A percentile compares a stretch with the other conserved stretches of the same genome.
Evolutionary conservation across 192 early-diverging fungal species (phyloP).

Genomic region (Radiomyces spectabilis): DNA sequence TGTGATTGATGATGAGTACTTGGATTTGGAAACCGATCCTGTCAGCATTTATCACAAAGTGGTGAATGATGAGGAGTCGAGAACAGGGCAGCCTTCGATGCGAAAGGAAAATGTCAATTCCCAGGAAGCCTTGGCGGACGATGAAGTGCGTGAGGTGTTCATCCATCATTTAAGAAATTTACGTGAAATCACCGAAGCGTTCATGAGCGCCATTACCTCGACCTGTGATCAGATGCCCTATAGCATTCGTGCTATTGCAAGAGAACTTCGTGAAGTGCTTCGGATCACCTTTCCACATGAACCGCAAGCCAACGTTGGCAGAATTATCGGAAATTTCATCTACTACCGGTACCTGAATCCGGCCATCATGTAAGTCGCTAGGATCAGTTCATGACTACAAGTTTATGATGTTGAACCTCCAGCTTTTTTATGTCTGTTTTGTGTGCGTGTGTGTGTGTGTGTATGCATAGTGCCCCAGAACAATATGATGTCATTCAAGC

Average conservation of each 20-base stretch:
- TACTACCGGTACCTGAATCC: slow-evolving; percentile 99
- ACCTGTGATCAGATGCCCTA: slow-evolving; percentile 89
- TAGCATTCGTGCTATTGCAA: slow-evolving; percentile 94
- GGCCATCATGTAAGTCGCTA: slow-evolving; percentile 83
- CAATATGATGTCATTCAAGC: slow-evolving; percentile 91
- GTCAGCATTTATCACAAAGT: slow-evolving; percentile 78
- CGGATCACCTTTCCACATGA: slow-evolving; percentile 77
- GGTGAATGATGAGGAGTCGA: slow-evolving; percentile 85
- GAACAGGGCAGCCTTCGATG: slow-evolving; percentile 74
- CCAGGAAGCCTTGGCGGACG: slow-evolving; percentile 75
- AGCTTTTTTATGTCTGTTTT: no score
- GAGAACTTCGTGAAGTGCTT: slow-evolving; percentile 74
- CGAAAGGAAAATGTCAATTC: slow-evolving; percentile 70
- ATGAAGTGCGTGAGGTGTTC: slow-evolving; percentile 64
- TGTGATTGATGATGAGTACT: slow-evolving; percentile 64
- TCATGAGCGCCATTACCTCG: slow-evolving; percentile 72
- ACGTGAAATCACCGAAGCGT: slow-evolving; percentile 71
- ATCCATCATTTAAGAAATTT: slow-evolving; percentile 70
- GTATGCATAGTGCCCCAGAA: slow-evolving; percentile 94
- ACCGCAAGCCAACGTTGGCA: slow-evolving; percentile 72
- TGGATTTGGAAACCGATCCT: slow-evolving; percentile 92
- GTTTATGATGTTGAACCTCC: no score
- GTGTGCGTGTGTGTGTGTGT: no score
- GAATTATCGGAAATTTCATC: slow-evolving; percentile 88
- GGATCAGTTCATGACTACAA: slow-evolving; percentile 5